Base-by-base conservation (phyloP, 2,329 filamentous ascomycete species). In the Sarocladium strictum region DNA sequence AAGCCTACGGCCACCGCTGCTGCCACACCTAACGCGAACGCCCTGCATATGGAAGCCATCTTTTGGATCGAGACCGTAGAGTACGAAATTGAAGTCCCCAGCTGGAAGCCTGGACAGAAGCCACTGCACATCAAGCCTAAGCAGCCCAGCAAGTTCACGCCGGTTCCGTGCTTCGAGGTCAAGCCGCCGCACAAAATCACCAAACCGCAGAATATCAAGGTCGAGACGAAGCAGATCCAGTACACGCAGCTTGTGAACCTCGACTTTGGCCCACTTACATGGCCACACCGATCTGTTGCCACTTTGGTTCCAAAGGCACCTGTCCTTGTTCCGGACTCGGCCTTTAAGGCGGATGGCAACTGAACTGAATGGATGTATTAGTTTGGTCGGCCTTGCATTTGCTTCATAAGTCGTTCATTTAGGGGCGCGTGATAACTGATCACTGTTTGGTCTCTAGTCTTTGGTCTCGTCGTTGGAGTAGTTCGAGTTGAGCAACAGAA, bases 271-370 rank as follows among this genome's bases (percentile, higher is more conserved):
- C 1, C 1, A 0, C 53, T 59, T 2, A 49, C 51, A 1, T 59
- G 57, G 57, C 57, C 57, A 6, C 57, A 59, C 7, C 14, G 23
- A 1, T 56, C 53, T 3, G 54, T 59, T 2, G 57, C 38, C 7
- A 59, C 57, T n/a, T 54, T 59, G 10, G 54, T 55, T 7, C 57
- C 52, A 12, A 5, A 27, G 23, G 43, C 23, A 17, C 43, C 26
- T 49, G 26, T 49, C n/a, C 23, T 10, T 19, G 43, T 49, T 12
- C 23, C 23, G 10, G 17, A 23, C 5, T 45, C 40, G 7, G 40
- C 15, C 7, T 45, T 45, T 19, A 40, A 32, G n/a, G n/a, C n/a
- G n/a, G n/a, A n/a, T n/a, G n/a, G n/a, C n/a, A n/a, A n/a, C n/a
- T n/a, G n/a, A n/a, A n/a, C n/a, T n/a, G n/a, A n/a, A n/a, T n/a